Conservation (phyloP, 2,329 filamentous ascomycete genomes). For the Diaporthe sp. region DNA sequence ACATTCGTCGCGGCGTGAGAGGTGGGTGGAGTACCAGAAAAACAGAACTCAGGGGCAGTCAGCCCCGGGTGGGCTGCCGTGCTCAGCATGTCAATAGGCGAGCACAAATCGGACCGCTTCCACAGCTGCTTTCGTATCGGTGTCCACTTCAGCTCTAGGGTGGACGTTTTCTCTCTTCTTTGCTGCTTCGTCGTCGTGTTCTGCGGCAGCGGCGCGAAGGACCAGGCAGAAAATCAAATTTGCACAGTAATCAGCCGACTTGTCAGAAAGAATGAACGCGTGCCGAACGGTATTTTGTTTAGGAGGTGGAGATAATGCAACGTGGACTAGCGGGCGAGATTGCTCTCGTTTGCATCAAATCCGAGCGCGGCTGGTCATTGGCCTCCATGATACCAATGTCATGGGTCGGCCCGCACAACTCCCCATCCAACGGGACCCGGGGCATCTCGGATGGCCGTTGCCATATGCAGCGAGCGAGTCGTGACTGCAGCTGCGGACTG, state of each 20-base stretch:
- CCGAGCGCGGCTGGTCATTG: constrained; percentile 9
- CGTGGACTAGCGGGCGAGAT: constrained; percentile 18
- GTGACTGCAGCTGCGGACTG: not conserved
- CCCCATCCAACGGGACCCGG: constrained; percentile 13
- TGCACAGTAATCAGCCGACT: constrained; percentile 12
- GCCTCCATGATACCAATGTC: constrained; percentile 10
- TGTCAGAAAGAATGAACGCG: constrained; percentile 1
- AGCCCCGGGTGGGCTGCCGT: not conserved
- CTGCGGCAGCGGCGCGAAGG: constrained; percentile 15
- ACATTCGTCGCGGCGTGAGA: constrained; percentile 5
- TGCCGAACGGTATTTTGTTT: constrained; percentile 10
- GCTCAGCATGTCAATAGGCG: not conserved
- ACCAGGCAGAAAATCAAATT: not conserved
- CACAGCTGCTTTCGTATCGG: not conserved
- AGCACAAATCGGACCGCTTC: constrained; percentile 6
- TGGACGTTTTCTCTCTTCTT: not conserved
- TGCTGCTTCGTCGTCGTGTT: not conserved
- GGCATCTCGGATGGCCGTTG: constrained; percentile 14
- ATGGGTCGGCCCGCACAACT: constrained; percentile 21
- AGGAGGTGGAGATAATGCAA: constrained; percentile 11
- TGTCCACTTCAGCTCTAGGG: not conserved
- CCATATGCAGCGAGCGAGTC: constrained; percentile 19
- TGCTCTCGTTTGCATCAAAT: not conserved
- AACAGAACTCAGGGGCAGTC: constrained; percentile 16
- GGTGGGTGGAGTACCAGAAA: constrained; percentile 2